phyloP scores from a whole-genome alignment of 192 early-diverging fungal genomes.

The Chytriomyces hyalinus region DNA sequence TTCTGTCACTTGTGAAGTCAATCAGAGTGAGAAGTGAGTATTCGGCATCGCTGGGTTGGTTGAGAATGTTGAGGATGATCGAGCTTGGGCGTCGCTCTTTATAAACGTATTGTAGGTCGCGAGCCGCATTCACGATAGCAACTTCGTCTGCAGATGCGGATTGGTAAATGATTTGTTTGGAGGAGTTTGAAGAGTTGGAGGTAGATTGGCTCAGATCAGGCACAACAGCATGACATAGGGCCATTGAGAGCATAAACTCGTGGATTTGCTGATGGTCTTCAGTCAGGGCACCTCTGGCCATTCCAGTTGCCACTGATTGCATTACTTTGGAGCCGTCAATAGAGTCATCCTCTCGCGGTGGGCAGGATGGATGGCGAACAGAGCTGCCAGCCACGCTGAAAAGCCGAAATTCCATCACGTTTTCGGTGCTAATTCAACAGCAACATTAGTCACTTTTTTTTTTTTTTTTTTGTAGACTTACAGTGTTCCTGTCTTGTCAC shows the following conservation, averaged over 20 bases:
- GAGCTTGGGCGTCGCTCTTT: slow-evolving; percentile 31
- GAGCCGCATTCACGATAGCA: slow-evolving; percentile 81
- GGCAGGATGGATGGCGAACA: slow-evolving; percentile 63
- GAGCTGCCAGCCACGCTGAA: slow-evolving; percentile 84
- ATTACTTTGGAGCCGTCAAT: not conserved
- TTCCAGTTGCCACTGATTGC: not conserved
- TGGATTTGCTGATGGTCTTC: slow-evolving; percentile 8
- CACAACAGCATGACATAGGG: slow-evolving; percentile 78
- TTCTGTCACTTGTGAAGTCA: slow-evolving; percentile 52
- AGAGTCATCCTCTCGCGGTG: not conserved
- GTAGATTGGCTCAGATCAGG: slow-evolving; percentile 61
- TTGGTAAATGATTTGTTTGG: slow-evolving; percentile 68
- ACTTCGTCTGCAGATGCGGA: slow-evolving; percentile 86
- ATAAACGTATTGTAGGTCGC: slow-evolving; percentile 66
- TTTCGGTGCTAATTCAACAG: slow-evolving; percentile 65
- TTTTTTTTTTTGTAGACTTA: not conserved
- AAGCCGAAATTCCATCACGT: slow-evolving; percentile 91
- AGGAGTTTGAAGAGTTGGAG: slow-evolving; percentile 4
- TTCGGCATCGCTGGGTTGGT: slow-evolving; percentile 10
- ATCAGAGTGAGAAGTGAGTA: slow-evolving; percentile 40
- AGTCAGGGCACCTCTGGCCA: not conserved
- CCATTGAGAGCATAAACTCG: slow-evolving; percentile 73
- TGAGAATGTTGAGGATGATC: slow-evolving; percentile 30
- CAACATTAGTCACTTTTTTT: not conserved
- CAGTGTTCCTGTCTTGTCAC: slow-evolving; percentile 71